Conservation (phyloP, 2,329 filamentous ascomycete genomes). For the Hypoxylon sp. region DNA sequence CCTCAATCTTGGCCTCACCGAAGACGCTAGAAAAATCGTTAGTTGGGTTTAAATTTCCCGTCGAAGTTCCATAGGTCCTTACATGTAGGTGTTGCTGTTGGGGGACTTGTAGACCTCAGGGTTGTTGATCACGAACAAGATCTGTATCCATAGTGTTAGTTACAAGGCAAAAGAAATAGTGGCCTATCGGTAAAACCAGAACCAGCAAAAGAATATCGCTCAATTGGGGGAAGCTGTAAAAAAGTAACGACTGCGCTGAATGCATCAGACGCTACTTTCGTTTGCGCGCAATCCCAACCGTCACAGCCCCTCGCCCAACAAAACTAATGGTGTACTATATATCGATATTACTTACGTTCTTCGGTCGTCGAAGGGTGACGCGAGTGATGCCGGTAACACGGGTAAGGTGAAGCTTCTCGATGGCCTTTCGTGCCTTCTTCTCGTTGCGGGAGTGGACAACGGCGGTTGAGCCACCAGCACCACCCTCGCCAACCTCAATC, state of each 20-base stretch:
- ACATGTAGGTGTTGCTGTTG: constrained; percentile 99
- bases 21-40: constrained; percentile 75
- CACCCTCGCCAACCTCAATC: constrained; percentile 73
- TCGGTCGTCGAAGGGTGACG: constrained; percentile 96
- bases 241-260: too few relatives aligned
- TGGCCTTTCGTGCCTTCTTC: constrained; percentile 99
- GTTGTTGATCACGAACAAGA: constrained; percentile 99
- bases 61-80: constrained; percentile 53
- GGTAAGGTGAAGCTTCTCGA: constrained; percentile 97
- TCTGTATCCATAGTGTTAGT: constrained; percentile 61
- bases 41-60: constrained; percentile 16
- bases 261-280: background rate
- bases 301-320: too few relatives aligned
- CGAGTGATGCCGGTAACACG: constrained; percentile 97
- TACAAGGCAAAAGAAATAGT: too few relatives aligned
- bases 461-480: constrained; percentile 84
- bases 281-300: constrained; percentile 6
- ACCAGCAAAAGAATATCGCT: too few relatives aligned
- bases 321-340: too few relatives aligned
- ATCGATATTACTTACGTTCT: constrained; percentile 87
- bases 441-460: constrained; percentile 98
- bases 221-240: too few relatives aligned
- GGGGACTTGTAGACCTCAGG: constrained; percentile 99
- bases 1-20: constrained; percentile 99
- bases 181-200: too few relatives aligned